Evolutionary conservation across 768 basidiomycete genomes (phyloP).

Genomic region (Suillus placidus): DNA sequence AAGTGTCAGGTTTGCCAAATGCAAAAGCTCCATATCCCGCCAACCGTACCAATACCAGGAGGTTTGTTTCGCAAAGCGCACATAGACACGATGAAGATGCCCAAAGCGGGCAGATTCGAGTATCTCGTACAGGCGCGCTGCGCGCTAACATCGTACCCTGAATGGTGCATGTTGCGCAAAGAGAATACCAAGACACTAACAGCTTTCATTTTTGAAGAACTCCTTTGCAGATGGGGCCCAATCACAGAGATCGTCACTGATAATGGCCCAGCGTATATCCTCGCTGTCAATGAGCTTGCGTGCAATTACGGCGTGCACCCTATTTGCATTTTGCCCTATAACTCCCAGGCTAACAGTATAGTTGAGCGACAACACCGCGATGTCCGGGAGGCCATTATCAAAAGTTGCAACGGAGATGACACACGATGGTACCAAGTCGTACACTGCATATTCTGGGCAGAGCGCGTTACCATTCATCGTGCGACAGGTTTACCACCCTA

Average conservation of each 20-base stretch:
- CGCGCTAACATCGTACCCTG: constrained; percentile 17
- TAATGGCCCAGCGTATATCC: background rate
- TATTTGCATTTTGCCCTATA: no score
- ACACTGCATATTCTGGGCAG: no score
- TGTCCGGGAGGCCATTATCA: no score
- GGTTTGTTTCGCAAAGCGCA: background rate
- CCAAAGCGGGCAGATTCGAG: background rate
- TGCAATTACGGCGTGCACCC: background rate
- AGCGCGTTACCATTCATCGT: no score
- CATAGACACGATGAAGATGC: constrained; percentile 9
- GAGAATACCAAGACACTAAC: constrained; percentile 9
- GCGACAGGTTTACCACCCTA: no score
- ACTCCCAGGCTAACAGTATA: no score
- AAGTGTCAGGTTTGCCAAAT: no score
- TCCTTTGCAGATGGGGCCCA: constrained; percentile 17
- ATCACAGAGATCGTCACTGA: constrained; percentile 12
- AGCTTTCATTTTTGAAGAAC: constrained; percentile 23
- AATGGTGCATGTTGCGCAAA: constrained; percentile 35
- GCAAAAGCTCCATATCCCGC: no score
- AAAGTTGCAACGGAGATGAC: no score
- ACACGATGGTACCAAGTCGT: background rate
- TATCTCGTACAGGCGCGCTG: constrained; percentile 26
- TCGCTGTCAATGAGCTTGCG: rapidly evolving
- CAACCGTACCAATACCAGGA: no score
- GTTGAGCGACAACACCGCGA: no score